Evolutionary conservation across 192 early-diverging fungal genomes (phyloP), one percentile per base, ranked within the genome.

Genomic region (Rhizophagus clarus): DNA sequence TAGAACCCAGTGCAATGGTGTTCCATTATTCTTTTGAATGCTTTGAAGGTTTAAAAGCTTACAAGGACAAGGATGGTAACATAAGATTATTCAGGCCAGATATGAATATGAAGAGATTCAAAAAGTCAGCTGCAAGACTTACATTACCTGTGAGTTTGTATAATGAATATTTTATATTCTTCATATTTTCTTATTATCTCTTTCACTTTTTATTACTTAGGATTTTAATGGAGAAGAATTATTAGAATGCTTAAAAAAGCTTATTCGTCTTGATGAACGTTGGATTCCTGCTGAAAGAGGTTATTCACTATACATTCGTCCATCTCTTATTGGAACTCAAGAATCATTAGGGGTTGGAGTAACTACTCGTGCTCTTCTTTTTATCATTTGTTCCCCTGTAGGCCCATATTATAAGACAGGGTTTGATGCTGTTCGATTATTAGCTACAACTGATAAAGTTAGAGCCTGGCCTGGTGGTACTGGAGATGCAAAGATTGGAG

Each of bases 361-460:
- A 28, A 93, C 93, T 68, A 90, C 91, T 82, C 87, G 88, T 68
- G 93, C 96, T 31, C 85, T 94, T 77, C 85, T 97, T 70, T 98
- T 94, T 79, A 91, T 95, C 22, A 98, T 98, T 82, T 91, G 89
- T 64, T 96, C 93, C 26, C 97, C 97, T 17, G 95, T 96, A 32
- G 97, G 97, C 20, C 97, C 97, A 45, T 98, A 98, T 87, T 98
- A 95, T 89, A 94, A 93, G 83, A 95, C 97, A 9, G 97, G 97
- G 10, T 97, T 98, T 84, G 86, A 86, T 70, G 96, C 97, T 66
- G 92, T 97, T 61, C 90, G 90, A 68, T 87, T 98, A 80, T 92
- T 89, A 83, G 96, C 96, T 26, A 95, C 96, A 45, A 88, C 89
- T 77, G 87, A 95, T 45, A 95, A 93, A 81, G 93, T 96, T 67